phyloP scores from a whole-genome alignment of 768 basidiomycete genomes.

The Kwoniella sp. region DNA sequence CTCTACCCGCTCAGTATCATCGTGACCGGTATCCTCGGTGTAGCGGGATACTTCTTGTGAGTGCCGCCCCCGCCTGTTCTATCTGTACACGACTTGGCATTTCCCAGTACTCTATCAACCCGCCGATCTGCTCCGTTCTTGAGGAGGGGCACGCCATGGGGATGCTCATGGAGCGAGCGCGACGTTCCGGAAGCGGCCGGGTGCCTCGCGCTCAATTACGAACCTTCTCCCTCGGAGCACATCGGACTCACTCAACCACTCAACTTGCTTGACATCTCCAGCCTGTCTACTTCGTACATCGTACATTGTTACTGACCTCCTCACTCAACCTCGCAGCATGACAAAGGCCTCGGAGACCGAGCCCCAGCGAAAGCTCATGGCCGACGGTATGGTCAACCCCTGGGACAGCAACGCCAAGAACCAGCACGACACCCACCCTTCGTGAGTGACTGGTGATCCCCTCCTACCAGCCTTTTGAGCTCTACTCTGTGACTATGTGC shows the following conservation, averaged over 20 bases:
- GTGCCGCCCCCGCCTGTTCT: conserved; percentile 14
- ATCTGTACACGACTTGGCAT: neutral
- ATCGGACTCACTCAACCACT: neutral
- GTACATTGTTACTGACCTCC: no score
- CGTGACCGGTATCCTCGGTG: conserved; percentile 46
- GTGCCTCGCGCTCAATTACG: no score
- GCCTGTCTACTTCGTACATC: no score
- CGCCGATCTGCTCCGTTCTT: no score
- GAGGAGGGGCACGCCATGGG: no score
- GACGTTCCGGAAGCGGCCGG: conserved; percentile 5
- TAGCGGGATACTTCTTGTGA: conserved; percentile 55
- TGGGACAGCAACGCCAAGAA: conserved; percentile 47
- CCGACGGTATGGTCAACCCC: conserved; percentile 45
- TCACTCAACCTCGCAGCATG: conserved; percentile 28
- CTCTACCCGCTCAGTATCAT: conserved; percentile 53
- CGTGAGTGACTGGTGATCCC: conserved; percentile 29
- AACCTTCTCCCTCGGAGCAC: neutral
- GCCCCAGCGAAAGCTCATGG: conserved; percentile 37
- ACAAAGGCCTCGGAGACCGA: conserved; percentile 49
- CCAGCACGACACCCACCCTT: conserved; percentile 49
- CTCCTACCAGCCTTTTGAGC: no score
- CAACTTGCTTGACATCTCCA: no score
- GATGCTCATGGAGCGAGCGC: neutral
- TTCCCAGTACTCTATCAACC: neutral
- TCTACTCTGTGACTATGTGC: neutral